Evolutionary conservation across 345 rosid species (phyloP), one percentile per base, ranked within the genome.

Genomic region (Pugionium dolabratum): DNA sequence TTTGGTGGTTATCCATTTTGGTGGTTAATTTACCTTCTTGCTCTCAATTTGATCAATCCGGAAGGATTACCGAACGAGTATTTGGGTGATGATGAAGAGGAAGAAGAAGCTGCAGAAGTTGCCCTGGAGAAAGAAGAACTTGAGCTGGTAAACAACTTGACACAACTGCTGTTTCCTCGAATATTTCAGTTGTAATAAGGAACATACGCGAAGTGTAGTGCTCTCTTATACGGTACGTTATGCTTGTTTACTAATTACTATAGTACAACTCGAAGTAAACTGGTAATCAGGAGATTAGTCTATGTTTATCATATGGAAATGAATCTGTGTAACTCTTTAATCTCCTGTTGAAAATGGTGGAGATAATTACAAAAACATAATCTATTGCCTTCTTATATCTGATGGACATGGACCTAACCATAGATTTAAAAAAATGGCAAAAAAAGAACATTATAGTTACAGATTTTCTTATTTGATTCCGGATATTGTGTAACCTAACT

Each of bases 141-240:
- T 49, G 95, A 86, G 81, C 85, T 87, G 48, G 83, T 73, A 84
- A 91, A 40, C 93, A 59, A 5, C 18, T 81, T 31, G 85, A 86
- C 2, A 85, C 91, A 86, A 30, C 43, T 3, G 31, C 27, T 31
- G 42, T 59, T 42, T 2, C 25, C 7, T 18, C 4, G 34, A 9
- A 4, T 35, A 26, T 35, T 46, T 25, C 9, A 62, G 10, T 26
- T 35, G 34, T 47, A 26, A 18, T 18, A 18, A 18, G 18, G 18
- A 18, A 18, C 18, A 25, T 37, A 4, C 36, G 61, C 27, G 10
- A 6, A 10, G 8, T 2, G 30, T 56, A 37, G 25, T 26, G 11
- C 32, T 35, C 31, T 35, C 31, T 25, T 35, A 8, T 54, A 35
- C 6, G 11, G 31, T 26, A 7, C 9, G 6, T 35, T 6, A 25